Conservation (phyloP, 129 eudicot species). For the Apium graveolens region DNA sequence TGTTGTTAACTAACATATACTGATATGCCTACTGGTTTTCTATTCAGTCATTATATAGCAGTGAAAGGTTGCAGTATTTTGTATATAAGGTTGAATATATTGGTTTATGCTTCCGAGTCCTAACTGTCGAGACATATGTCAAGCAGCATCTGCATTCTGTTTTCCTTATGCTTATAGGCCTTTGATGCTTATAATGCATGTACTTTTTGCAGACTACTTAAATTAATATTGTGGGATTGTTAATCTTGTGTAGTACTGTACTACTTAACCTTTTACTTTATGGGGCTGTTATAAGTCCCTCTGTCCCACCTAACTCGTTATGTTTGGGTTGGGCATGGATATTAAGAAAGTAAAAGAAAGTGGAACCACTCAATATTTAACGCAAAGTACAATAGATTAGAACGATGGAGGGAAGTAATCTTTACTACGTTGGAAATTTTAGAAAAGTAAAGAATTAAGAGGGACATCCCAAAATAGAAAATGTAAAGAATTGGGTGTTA, state of each 20-base stretch:
- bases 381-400: background rate
- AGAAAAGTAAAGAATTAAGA: background rate
- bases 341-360: background rate
- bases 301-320: too few species aligned
- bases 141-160: background rate
- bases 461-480: background rate
- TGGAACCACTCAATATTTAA: background rate
- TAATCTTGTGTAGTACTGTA: background rate
- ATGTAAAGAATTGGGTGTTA: background rate
- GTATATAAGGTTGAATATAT: background rate
- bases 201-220: background rate
- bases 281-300: background rate
- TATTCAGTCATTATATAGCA: too few species aligned
- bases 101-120: background rate
- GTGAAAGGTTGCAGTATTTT: background rate
- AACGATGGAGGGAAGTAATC: background rate
- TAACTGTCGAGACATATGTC: background rate
- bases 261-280: background rate
- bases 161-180: background rate
- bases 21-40: background rate
- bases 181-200: background rate
- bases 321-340: background rate
- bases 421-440: background rate
- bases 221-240: background rate
- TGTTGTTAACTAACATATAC: background rate